Evolutionary conservation across 257 asterid genomes (phyloP).

Genomic region (Capsicum baccatum): DNA sequence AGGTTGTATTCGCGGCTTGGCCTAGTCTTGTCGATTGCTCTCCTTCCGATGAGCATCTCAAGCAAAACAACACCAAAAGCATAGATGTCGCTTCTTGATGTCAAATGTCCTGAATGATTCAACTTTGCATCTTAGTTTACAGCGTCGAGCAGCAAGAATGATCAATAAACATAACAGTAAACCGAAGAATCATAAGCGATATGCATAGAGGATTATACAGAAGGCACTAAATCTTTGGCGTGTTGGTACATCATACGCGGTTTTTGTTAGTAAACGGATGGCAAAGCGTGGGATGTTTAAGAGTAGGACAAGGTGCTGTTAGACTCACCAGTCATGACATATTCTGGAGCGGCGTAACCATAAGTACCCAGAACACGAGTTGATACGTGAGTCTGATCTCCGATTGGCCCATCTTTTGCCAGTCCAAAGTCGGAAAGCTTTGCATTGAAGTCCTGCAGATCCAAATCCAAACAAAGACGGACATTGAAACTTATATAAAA

Average conservation of each 20-base stretch:
- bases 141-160: neutral
- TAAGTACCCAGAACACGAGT: slow-evolving; percentile 97
- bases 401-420: slow-evolving; percentile 94
- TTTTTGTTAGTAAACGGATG: neutral
- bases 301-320: neutral
- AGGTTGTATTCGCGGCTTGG: slow-evolving; percentile 93
- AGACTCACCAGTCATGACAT: slow-evolving; percentile 94
- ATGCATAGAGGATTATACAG: neutral
- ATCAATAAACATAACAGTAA: neutral
- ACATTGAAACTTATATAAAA: neutral
- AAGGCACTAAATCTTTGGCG: neutral
- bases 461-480: neutral
- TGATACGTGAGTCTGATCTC: slow-evolving; percentile 97
- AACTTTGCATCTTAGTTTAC: neutral
- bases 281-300: no score
- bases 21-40: slow-evolving; percentile 88
- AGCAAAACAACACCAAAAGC: slow-evolving; percentile 93
- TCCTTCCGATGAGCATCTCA: slow-evolving; percentile 86
- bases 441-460: slow-evolving; percentile 80
- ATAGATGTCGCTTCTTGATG: slow-evolving; percentile 85
- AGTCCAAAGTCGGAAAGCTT: slow-evolving; percentile 95
- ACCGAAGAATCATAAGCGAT: neutral
- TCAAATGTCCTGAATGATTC: slow-evolving; percentile 65
- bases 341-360: slow-evolving; percentile 98
- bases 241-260: neutral